Evolutionary conservation across 805 yeast species (phyloP).

Genomic region (Wickerhamomyces bovis): DNA sequence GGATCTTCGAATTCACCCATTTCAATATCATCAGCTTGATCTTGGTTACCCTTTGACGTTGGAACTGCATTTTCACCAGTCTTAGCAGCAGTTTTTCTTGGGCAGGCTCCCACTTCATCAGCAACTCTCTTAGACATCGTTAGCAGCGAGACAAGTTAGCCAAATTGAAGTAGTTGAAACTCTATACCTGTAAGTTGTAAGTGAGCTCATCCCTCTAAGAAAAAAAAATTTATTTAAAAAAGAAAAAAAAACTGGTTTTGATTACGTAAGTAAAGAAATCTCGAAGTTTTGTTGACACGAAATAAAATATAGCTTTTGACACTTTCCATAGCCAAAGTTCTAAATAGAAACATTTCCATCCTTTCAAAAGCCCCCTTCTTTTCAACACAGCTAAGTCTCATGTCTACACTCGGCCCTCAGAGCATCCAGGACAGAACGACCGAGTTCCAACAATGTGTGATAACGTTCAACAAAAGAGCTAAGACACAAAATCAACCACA

Average conservation of each 20-base stretch:
- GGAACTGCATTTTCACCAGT: constrained; percentile 13
- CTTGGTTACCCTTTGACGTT: constrained; percentile 10
- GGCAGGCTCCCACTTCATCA: constrained; percentile 11
- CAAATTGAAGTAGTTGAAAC: not conserved
- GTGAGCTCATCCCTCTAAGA: constrained; percentile 2
- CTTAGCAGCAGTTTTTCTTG: constrained; percentile 23
- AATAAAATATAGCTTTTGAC: not conserved
- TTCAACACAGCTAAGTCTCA: not conserved
- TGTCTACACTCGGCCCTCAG: constrained; percentile 5
- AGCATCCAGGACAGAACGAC: constrained; percentile 73
- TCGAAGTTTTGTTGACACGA: not conserved
- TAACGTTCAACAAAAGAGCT: constrained; percentile 60
- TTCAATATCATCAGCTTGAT: constrained; percentile 36
- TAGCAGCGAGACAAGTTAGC: not conserved
- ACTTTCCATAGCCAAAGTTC: constrained; percentile 1
- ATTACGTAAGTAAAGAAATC: not conserved
- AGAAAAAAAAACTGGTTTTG: not conserved
- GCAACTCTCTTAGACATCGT: constrained; percentile 25
- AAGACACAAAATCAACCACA: constrained; percentile 25
- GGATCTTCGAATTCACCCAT: constrained; percentile 87
- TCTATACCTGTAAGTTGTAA: not conserved
- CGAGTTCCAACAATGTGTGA: constrained; percentile 90
- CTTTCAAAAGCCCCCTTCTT: too few species aligned
- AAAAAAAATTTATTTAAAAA: constrained; percentile 1
- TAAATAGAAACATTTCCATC: not conserved